Evolutionary conservation across 148 eudicot genomes (phyloP).

Genomic region (Agrostemma githago): DNA sequence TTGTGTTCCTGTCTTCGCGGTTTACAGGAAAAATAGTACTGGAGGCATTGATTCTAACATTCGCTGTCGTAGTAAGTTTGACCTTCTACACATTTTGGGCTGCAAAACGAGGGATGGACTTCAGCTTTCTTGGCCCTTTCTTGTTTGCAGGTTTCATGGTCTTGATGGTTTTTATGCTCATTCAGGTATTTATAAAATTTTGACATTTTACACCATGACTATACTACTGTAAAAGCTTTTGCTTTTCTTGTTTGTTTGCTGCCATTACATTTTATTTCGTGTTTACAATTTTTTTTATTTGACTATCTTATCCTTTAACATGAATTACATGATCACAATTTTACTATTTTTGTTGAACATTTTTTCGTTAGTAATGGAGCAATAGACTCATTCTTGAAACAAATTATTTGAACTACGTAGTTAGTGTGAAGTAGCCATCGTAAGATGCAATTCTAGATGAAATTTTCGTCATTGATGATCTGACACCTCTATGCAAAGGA

Average conservation of each 20-base stretch:
- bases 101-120: slow-evolving; percentile 41
- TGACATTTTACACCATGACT: no score
- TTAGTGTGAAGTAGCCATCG: no score
- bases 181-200: slow-evolving; percentile 30
- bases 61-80: slow-evolving; percentile 33
- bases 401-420: no score
- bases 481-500: no score
- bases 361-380: no score
- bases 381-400: no score
- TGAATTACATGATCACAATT: no score
- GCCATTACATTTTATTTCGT: neutral
- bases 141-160: slow-evolving; percentile 36
- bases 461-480: no score
- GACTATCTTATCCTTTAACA: no score
- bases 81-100: slow-evolving; percentile 50
- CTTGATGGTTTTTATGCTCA: slow-evolving; percentile 36
- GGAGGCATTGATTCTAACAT: slow-evolving; percentile 42
- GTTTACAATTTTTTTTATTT: neutral
- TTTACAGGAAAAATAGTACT: slow-evolving; percentile 36
- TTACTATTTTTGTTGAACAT: no score
- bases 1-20: neutral
- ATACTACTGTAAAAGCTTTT: neutral
- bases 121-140: slow-evolving; percentile 45
- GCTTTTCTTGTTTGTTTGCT: neutral
- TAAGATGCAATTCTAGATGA: no score